These are phyloP conservation scores for Dichomitus squalens DNA, from an alignment of 1,284 basidiomycete genomes.

Conservation along the genomic window DNA sequence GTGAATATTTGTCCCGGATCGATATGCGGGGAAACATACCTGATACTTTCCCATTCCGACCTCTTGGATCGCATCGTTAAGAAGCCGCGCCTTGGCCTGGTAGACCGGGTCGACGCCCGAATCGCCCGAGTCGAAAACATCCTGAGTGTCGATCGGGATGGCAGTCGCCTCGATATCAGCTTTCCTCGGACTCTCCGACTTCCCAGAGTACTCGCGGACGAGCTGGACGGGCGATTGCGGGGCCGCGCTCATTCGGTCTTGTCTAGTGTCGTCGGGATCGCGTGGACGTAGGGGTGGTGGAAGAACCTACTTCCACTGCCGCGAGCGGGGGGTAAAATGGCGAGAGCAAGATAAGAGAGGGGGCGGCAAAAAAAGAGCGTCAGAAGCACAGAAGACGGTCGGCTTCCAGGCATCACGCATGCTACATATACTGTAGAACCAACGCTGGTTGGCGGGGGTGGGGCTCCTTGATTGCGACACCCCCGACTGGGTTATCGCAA, in stretches of 20 bases:
- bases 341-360: background rate
- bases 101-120: conserved; percentile 59
- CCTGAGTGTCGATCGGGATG: conserved; percentile 32
- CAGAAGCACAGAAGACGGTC: too few species aligned
- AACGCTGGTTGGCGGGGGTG: too few species aligned
- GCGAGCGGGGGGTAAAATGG: background rate
- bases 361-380: background rate
- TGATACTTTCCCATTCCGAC: conserved; percentile 78
- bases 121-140: conserved; percentile 47
- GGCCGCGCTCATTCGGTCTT: background rate
- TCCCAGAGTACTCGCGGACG: background rate
- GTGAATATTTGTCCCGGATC: background rate
- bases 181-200: conserved; percentile 1
- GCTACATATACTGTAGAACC: too few species aligned
- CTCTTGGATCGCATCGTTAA: conserved; percentile 70
- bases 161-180: conserved; percentile 9
- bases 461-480: too few species aligned
- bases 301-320: background rate
- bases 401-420: too few species aligned
- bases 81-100: conserved; percentile 58
- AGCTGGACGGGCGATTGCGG: background rate
- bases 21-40: conserved; percentile 34
- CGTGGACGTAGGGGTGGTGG: background rate
- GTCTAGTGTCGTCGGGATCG: background rate
- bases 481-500: too few species aligned